Conservation (phyloP, 371 early-diverging fungal species). For the Mucor lusitanicus region DNA sequence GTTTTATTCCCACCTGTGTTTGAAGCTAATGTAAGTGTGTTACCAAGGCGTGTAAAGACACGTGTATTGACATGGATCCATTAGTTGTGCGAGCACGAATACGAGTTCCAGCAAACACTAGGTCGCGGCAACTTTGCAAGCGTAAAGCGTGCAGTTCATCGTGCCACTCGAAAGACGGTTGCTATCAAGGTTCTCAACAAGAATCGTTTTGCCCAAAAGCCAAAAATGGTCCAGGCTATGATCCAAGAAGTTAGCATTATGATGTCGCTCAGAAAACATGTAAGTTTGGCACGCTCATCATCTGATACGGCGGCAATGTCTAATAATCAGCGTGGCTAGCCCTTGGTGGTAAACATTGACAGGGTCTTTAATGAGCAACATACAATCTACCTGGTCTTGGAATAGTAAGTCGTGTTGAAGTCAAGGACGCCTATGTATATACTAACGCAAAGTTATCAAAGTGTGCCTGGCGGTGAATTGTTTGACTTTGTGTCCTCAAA, state of each 20-base stretch:
- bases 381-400: conserved; percentile 16
- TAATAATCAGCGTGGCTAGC: conserved; percentile 9
- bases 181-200: conserved; percentile 75
- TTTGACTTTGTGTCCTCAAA: conserved; percentile 86
- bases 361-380: conserved; percentile 13
- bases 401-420: conserved; percentile 14
- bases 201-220: conserved; percentile 35
- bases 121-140: conserved; percentile 73
- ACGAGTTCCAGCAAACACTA: conserved; percentile 41
- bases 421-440: not conserved
- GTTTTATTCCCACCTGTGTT: conserved; percentile 24
- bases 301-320: not conserved
- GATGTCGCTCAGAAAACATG: conserved; percentile 69
- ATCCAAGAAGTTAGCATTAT: conserved; percentile 73
- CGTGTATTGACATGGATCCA: not conserved
- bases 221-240: conserved; percentile 62
- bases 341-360: conserved; percentile 14
- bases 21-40: conserved; percentile 25
- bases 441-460: conserved; percentile 2
- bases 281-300: conserved; percentile 24
- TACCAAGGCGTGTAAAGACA: not conserved
- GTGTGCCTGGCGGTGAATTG: conserved; percentile 85
- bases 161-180: conserved; percentile 44
- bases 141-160: conserved; percentile 54
- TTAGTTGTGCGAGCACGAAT: conserved; percentile 61